A percentile compares a stretch with the other conserved stretches of the same genome.
These are phyloP conservation scores for Actinomucor elegans DNA, from an alignment of 371 early-diverging fungal species.

Conservation along the genomic window DNA sequence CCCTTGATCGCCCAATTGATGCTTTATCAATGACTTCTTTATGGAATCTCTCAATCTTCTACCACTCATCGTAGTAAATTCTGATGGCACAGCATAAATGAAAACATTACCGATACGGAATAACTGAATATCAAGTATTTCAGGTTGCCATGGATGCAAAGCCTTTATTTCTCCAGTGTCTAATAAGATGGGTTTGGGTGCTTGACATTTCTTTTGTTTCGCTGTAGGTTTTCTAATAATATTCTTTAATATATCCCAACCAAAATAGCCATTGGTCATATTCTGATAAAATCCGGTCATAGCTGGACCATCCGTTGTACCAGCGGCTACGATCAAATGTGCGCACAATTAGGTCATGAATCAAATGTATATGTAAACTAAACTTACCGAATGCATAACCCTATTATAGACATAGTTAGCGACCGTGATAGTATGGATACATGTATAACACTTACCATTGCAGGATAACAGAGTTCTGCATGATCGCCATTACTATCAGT, in stretches of 20 bases:
- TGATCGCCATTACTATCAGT: slow-evolving; percentile 19
- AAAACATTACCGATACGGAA: slow-evolving; percentile 51
- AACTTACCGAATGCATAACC: slow-evolving; percentile 39
- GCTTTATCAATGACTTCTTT: slow-evolving; percentile 32
- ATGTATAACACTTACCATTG: slow-evolving; percentile 54
- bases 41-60: slow-evolving; percentile 49
- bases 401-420: no score
- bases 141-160: slow-evolving; percentile 59
- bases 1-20: slow-evolving; percentile 42
- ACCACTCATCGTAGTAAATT: slow-evolving; percentile 71
- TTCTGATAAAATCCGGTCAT: slow-evolving; percentile 43
- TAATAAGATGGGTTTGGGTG: slow-evolving; percentile 61
- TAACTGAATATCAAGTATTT: slow-evolving; percentile 56
- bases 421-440: no score
- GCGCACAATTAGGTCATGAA: neutral
- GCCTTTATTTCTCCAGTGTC: slow-evolving; percentile 58
- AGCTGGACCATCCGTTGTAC: slow-evolving; percentile 63
- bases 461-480: slow-evolving; percentile 27
- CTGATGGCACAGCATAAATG: slow-evolving; percentile 59
- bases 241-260: slow-evolving; percentile 47
- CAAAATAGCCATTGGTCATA: slow-evolving; percentile 33
- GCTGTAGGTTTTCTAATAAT: slow-evolving; percentile 39
- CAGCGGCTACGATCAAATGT: slow-evolving; percentile 48
- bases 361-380: neutral
- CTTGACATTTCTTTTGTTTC: slow-evolving; percentile 52